Evolutionary conservation across 345 rosid genomes (phyloP), one percentile per base, ranked within the genome.

Genomic region (Psidium friedrichsthalianum): DNA sequence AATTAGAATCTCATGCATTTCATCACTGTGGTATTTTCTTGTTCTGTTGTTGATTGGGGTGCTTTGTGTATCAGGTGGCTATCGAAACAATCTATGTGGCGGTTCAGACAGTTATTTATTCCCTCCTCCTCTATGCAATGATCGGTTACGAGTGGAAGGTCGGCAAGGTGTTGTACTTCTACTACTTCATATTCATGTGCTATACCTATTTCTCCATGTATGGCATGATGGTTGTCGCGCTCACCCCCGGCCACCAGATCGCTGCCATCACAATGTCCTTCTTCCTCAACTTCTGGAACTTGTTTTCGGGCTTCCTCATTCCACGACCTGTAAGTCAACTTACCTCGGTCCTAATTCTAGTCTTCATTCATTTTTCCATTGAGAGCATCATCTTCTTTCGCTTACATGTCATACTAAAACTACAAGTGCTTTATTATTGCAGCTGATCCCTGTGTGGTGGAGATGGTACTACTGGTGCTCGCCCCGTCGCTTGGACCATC

Each of bases 161-260:
- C 1, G 61, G 44, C 2, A 90, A 84, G 64, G 84, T 88, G 86
- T n/a, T 90, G 27, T 87, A 78, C 85, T 90, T 86, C 88, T 85
- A 88, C 82, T 88, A 85, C 90, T 90, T 86, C 85, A 52, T 90
- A 25, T 86, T 85, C 87, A 88, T 88, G 88, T 85, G 87, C 83
- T 90, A 83, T 59, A 85, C 85, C 64, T 90, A 90, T 86, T 88
- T 86, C 90, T 47, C 91, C 11, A 55, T 90, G 85, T 90, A 88
- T 27, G 90, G 91, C 20, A 90, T 90, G 91, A 87, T 90, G 91
- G 85, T 85, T 47, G 81, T 88, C 8, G 89, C 89, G 22, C 59
- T 88, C 27, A 90, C 90, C 49, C 91, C 90, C 0, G 87, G 90
- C 82, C 91, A 86, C 8, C 91, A 86, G 82, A 86, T 88, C 27